Conservation (phyloP, 179 eudicot genomes). For the Carnegiea gigantea region DNA sequence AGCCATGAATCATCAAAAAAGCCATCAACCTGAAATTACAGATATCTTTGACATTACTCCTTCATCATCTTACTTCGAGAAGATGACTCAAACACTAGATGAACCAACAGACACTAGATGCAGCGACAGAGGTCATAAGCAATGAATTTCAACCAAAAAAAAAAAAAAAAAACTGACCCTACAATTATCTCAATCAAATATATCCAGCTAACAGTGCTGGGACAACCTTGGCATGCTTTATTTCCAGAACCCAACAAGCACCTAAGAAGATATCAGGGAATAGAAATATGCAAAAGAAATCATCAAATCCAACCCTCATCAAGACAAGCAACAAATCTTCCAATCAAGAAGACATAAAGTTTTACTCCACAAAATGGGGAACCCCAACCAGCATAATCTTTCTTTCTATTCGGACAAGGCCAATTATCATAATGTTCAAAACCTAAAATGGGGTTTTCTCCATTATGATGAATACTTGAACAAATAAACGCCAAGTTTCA, state of each 20-base stretch:
- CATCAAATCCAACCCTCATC: neutral
- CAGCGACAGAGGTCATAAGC: neutral
- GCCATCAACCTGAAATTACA: neutral
- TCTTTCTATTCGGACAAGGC: neutral
- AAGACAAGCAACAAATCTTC: neutral
- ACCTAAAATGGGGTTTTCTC: neutral
- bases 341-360: neutral
- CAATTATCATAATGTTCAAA: neutral
- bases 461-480: neutral
- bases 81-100: neutral
- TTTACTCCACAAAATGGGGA: neutral
- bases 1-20: neutral
- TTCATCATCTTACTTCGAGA: neutral
- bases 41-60: neutral
- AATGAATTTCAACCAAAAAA: neutral
- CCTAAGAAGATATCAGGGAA: neutral
- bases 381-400: neutral
- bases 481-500: conserved; percentile 2
- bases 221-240: neutral
- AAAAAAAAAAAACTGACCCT: too few species aligned
- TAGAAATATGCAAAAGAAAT: neutral
- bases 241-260: neutral
- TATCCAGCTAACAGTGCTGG: too few species aligned
- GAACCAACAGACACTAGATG: neutral
- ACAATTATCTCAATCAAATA: too few species aligned